Conservation (phyloP, 352 stramenopile genomes). For the Globisporangium lucens region DNA sequence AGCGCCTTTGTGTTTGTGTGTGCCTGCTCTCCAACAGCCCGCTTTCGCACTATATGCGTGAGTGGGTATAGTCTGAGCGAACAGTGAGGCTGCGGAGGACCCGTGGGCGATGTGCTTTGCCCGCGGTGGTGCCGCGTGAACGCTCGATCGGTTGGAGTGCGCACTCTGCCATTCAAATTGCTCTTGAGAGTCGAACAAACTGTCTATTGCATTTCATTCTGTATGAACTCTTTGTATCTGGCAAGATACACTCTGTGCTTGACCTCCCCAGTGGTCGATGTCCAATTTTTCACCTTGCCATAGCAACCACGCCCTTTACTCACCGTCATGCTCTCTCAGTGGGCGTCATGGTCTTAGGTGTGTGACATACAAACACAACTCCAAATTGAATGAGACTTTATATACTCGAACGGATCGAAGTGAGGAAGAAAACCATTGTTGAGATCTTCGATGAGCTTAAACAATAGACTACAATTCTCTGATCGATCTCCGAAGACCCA, state of each 20-base stretch:
- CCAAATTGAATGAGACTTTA: not conserved
- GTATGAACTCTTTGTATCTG: constrained; percentile 14
- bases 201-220: constrained; percentile 12
- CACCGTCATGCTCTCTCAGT: constrained; percentile 63
- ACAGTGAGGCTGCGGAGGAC: constrained; percentile 42
- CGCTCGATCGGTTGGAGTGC: constrained; percentile 21
- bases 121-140: constrained; percentile 29
- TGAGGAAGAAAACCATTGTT: constrained; percentile 75
- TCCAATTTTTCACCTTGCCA: constrained; percentile 88
- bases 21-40: constrained; percentile 69
- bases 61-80: constrained; percentile 81
- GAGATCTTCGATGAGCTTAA: constrained; percentile 66
- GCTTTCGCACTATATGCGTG: constrained; percentile 42
- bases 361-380: constrained; percentile 36
- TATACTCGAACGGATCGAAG: constrained; percentile 35
- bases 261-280: constrained; percentile 68
- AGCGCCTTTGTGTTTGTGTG: constrained; percentile 4
- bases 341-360: constrained; percentile 74
- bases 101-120: constrained; percentile 29
- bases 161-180: constrained; percentile 15
- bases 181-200: constrained; percentile 39
- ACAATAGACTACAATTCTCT: constrained; percentile 90
- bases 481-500: constrained; percentile 48
- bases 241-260: constrained; percentile 89
- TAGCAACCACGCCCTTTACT: constrained; percentile 62